These are phyloP conservation scores for Suhomyces maxii DNA, from an alignment of 1,139 yeast genomes.

Conservation along the genomic window DNA sequence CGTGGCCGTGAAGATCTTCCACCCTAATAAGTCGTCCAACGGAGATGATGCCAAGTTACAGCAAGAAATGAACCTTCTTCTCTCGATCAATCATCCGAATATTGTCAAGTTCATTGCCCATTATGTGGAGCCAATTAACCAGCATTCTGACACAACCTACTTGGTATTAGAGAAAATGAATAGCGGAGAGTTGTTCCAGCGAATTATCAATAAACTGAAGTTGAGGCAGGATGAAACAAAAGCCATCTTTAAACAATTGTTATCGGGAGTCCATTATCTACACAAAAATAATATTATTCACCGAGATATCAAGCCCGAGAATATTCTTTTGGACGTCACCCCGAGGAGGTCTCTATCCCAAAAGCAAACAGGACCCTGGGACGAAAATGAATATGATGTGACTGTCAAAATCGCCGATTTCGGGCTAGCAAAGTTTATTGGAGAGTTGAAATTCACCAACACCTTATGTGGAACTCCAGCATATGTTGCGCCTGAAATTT, in stretches of 20 bases:
- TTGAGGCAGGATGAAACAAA: constrained; percentile 62
- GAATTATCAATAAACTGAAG: constrained; percentile 63
- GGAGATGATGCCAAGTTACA: constrained; percentile 50
- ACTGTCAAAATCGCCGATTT: constrained; percentile 75
- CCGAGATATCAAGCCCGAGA: constrained; percentile 88
- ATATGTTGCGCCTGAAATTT: constrained; percentile 73
- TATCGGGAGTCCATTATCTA: constrained; percentile 62
- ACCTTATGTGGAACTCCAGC: constrained; percentile 33
- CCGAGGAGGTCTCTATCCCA: constrained; percentile 42
- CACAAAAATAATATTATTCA: constrained; percentile 81
- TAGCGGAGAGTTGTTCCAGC: constrained; percentile 72
- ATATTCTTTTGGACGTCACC: constrained; percentile 70
- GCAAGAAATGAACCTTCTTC: constrained; percentile 66
- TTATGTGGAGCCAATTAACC: constrained; percentile 66
- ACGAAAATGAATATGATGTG: constrained; percentile 58
- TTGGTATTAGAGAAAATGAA: constrained; percentile 71
- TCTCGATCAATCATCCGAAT: constrained; percentile 68
- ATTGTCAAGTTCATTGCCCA: constrained; percentile 67
- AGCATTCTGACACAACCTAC: constrained; percentile 56
- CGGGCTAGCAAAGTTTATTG: constrained; percentile 31
- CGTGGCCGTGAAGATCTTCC: constrained; percentile 77
- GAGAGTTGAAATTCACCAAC: constrained; percentile 29
- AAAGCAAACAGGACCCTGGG: constrained; percentile 74
- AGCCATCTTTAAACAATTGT: constrained; percentile 58
- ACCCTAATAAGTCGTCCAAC: constrained; percentile 51